These are phyloP conservation scores for Ceratocystis huliohia DNA, from an alignment of 2,329 filamentous ascomycete genomes.

Conservation along the genomic window DNA sequence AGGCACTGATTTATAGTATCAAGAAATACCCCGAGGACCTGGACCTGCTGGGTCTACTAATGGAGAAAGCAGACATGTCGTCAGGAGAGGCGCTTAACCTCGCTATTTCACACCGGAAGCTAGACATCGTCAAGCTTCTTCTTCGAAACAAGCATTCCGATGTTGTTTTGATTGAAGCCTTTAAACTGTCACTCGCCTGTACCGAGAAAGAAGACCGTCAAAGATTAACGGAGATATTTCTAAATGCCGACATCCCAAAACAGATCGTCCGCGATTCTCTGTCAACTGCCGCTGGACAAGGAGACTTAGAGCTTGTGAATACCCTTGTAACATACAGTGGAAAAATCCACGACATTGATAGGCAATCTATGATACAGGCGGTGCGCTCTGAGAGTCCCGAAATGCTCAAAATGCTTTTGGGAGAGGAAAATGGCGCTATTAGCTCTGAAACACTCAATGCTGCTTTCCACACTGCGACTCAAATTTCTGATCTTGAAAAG, in stretches of 20 bases:
- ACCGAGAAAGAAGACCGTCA: conserved; percentile 32
- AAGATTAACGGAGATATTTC: conserved; percentile 34
- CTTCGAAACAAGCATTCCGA: conserved; percentile 29
- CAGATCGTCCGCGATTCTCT: conserved; percentile 38
- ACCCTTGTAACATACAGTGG: conserved; percentile 41
- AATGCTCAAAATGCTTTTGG: conserved; percentile 39
- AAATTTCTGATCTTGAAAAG: conserved; percentile 38
- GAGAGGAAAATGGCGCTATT: conserved; percentile 30
- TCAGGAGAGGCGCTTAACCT: conserved; percentile 38
- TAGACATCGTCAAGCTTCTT: conserved; percentile 37
- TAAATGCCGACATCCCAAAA: conserved; percentile 36
- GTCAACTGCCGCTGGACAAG: conserved; percentile 39
- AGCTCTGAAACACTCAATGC: conserved; percentile 33
- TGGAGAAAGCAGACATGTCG: conserved; percentile 36
- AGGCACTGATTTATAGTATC: conserved; percentile 41
- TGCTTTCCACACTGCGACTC: conserved; percentile 44
- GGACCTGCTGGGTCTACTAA: conserved; percentile 35
- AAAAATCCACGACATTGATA: conserved; percentile 38
- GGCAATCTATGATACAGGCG: conserved; percentile 43
- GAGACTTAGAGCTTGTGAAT: conserved; percentile 39
- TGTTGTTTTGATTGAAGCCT: conserved; percentile 31
- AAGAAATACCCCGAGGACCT: conserved; percentile 37
- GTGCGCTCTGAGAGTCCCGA: conserved; percentile 39
- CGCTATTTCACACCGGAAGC: conserved; percentile 35
- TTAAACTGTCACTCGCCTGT: conserved; percentile 33